phyloP scores from a whole-genome alignment of 306 rosid genomes.

The Crataegus laevigata region DNA sequence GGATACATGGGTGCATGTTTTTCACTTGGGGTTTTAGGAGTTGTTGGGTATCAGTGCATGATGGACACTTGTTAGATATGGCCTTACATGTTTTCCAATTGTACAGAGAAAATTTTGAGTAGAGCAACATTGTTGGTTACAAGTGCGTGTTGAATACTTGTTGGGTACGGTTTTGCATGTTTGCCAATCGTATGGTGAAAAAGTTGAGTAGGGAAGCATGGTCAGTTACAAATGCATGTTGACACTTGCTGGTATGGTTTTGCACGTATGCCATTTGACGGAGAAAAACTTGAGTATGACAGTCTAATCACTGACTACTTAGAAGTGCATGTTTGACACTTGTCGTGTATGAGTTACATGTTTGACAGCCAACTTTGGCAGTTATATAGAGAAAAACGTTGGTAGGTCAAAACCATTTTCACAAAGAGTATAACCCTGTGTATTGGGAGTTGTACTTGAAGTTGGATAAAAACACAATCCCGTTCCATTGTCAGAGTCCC shows the following conservation, averaged over 20 bases:
- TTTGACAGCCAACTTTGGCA: no score
- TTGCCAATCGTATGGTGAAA: background rate
- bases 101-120: background rate
- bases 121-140: background rate
- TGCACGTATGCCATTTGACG: background rate
- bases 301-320: background rate
- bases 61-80: background rate
- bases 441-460: no score
- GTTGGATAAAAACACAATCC: no score
- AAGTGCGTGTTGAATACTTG: background rate
- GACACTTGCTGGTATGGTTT: background rate
- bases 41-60: background rate
- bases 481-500: no score
- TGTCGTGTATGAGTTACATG: background rate
- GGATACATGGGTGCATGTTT: background rate
- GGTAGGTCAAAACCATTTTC: no score
- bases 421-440: no score
- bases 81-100: background rate
- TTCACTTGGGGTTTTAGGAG: background rate
- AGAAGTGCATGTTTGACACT: background rate
- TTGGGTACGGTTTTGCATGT: background rate
- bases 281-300: background rate
- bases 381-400: no score
- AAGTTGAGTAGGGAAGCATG: accelerated
- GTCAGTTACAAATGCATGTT: background rate